Evolutionary conservation across 352 stramenopile species (phyloP).

Genomic region (Globisporangium cederbergense): DNA sequence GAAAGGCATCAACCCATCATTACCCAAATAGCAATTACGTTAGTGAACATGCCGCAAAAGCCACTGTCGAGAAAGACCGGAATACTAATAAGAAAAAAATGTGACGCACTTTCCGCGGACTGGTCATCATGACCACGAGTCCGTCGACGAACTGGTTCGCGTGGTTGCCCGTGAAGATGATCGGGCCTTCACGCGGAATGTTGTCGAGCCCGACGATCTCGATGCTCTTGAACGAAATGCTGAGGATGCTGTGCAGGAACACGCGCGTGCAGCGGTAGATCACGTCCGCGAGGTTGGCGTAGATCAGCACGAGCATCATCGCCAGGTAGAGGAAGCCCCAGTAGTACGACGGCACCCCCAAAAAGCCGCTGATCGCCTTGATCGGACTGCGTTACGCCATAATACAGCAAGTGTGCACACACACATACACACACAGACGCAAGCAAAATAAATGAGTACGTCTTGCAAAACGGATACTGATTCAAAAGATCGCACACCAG

Average conservation of each 20-base stretch:
- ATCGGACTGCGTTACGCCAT: constrained; percentile 41
- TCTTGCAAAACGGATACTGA: too few relatives aligned
- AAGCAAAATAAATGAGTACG: background rate
- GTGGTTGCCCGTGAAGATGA: constrained; percentile 98
- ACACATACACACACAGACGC: constrained; percentile 4
- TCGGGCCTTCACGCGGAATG: constrained; percentile 93
- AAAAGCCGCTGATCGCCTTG: constrained; percentile 75
- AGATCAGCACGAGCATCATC: constrained; percentile 68
- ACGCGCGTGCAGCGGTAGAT: constrained; percentile 82
- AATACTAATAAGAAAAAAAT: background rate
- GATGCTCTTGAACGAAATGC: constrained; percentile 97
- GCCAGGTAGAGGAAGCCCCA: constrained; percentile 57
- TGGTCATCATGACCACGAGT: constrained; percentile 95
- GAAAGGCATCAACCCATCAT: background rate
- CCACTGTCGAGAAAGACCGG: background rate
- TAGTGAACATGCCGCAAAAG: background rate
- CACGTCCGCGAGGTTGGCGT: constrained; percentile 74
- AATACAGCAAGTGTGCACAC: background rate
- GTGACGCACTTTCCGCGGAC: constrained; percentile 77
- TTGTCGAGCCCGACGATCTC: constrained; percentile 96
- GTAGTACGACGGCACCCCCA: constrained; percentile 67
- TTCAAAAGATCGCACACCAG: too few relatives aligned
- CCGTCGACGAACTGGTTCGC: constrained; percentile 99
- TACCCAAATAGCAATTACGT: background rate
- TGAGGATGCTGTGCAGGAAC: constrained; percentile 97